phyloP scores from a whole-genome alignment of 1,284 basidiomycete species.

The Ganoderma leucocontextum region DNA sequence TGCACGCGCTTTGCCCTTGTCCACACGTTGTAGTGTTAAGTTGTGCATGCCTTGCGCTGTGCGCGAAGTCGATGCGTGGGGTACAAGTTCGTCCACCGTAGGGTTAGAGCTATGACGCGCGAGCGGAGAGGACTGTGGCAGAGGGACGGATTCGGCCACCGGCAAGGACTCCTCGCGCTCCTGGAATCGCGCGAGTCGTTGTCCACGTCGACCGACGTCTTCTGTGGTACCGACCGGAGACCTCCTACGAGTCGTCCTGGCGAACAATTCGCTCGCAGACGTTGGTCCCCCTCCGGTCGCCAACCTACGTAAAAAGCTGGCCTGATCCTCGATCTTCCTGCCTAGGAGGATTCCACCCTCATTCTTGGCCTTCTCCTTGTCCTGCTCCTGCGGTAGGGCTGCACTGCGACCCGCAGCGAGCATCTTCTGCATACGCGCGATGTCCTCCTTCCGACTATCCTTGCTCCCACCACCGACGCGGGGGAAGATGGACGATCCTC shows the following conservation, averaged over 20 bases:
- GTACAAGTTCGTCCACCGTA: background rate
- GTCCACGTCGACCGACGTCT: background rate
- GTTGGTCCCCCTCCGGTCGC: background rate
- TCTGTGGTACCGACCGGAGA: background rate
- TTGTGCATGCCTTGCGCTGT: background rate
- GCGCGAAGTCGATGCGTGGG: background rate
- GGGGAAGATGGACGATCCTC: conserved; percentile 3
- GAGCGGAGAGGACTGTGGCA: conserved; percentile 11
- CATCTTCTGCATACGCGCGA: conserved; percentile 21
- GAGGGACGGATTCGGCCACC: background rate
- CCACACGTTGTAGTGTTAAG: background rate
- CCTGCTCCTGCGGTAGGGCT: background rate
- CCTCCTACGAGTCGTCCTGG: background rate
- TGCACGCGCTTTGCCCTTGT: conserved; percentile 23
- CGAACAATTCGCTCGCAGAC: background rate
- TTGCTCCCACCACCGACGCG: background rate
- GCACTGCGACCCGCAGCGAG: conserved; percentile 6
- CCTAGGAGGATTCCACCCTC: background rate
- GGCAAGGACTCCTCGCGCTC: conserved; percentile 16
- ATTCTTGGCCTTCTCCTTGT: background rate
- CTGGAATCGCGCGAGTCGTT: conserved; percentile 11
- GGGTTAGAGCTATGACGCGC: conserved; percentile 1
- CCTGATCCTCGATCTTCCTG: background rate
- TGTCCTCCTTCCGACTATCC: conserved; percentile 13
- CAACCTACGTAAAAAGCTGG: background rate